Base-by-base conservation (phyloP, 257 asterid species). In the Solanum chmielewskii region DNA sequence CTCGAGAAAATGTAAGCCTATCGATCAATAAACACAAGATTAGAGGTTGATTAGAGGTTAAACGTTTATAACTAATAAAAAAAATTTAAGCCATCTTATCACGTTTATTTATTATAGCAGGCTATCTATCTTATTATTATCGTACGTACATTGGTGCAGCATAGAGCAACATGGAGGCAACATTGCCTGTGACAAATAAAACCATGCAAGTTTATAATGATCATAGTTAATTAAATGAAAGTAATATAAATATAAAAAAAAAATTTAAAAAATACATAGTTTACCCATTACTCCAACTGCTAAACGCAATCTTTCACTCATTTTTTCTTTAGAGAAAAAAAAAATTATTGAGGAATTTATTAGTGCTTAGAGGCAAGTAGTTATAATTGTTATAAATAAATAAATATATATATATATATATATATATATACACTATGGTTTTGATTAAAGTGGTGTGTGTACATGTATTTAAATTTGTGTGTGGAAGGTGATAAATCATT, bases 271-370 rank as follows among this genome's bases (percentile, higher is more conserved):
- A 5, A 49, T 6, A 52, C 15, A 29, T 27, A 14, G 41, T 66
- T 18, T 92, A 93, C 98, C 98, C 91, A 93, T 83, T 60, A 94
- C 44, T 90, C 98, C 98, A 5, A 91, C 92, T 68, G 95, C 94
- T 87, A 95, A 87, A 70, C 95, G 98, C 87, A 95, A 56, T 81
- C 86, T 91, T 86, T 93, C 95, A 75, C 91, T 95, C 98, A 95
- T 56, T 93, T 73, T 73, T 73, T 68, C 69, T 88, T 41, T 56
- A 88, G 85, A 74, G 86, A 77, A 56, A 83, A 85, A 88, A 25
- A 37, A 4, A 20, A 5, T 31, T 9, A 20, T 27, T 14, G 52
- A 44, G 4, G 83, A 52, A n/a, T n/a, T 11, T 52, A 18, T 18
- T n/a, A 62, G 70, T n/a, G 33, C 7, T 13, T 42, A 15, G 41